These are phyloP conservation scores for Beauveria asiatica DNA, from an alignment of 2,329 filamentous ascomycete genomes.

Conservation along the genomic window DNA sequence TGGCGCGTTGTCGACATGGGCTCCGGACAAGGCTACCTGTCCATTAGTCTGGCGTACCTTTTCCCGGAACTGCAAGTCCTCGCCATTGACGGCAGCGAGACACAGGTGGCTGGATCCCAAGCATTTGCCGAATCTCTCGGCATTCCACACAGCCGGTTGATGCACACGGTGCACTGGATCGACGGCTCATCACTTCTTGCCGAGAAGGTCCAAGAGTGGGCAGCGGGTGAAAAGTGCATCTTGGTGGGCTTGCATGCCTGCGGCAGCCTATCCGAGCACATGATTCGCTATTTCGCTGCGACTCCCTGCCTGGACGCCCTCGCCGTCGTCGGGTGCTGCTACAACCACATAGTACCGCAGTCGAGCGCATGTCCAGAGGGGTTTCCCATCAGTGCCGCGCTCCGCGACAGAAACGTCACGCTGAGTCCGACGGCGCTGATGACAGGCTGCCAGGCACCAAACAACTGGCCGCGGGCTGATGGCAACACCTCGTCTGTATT, in stretches of 20 bases:
- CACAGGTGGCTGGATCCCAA: conserved; percentile 21
- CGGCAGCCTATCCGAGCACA: conserved; percentile 25
- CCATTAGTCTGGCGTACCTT: conserved; percentile 21
- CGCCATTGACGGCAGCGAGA: conserved; percentile 24
- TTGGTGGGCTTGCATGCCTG: conserved; percentile 26
- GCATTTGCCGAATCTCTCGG: conserved; percentile 17
- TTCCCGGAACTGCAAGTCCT: conserved; percentile 20
- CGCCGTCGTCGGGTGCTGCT: conserved; percentile 24
- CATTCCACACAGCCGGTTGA: conserved; percentile 16
- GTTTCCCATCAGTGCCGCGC: conserved; percentile 28
- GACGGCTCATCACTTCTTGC: conserved; percentile 18
- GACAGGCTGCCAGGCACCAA: conserved; percentile 25
- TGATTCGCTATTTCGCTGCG: conserved; percentile 22
- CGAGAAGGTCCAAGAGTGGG: conserved; percentile 20
- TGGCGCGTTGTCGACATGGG: conserved; percentile 21
- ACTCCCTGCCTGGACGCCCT: conserved; percentile 17
- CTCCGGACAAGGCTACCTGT: conserved; percentile 24
- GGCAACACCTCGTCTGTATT: conserved; percentile 14
- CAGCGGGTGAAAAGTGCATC: conserved; percentile 20
- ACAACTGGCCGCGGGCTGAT: conserved; percentile 22
- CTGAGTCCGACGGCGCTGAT: conserved; percentile 25
- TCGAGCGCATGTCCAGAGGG: conserved; percentile 29
- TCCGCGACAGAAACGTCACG: conserved; percentile 16
- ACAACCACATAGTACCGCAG: conserved; percentile 23
- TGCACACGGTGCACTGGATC: conserved; percentile 21